phyloP scores from a whole-genome alignment of 2,329 filamentous ascomycete species.

The Aspergillus sp. region DNA sequence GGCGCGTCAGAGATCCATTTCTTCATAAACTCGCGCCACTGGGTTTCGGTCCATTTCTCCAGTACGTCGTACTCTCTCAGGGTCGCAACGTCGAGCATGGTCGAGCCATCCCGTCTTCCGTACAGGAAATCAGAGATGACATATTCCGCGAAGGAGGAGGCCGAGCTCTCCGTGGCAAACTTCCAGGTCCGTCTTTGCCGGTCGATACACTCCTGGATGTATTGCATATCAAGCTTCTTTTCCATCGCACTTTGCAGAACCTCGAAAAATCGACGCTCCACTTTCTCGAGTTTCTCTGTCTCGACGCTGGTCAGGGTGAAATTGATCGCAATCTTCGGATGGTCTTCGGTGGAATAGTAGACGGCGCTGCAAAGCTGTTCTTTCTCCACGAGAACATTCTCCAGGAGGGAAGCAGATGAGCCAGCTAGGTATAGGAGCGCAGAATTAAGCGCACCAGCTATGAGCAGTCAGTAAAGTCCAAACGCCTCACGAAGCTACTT shows the following conservation, averaged over 20 bases:
- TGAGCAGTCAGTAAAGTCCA: conserved; percentile 3
- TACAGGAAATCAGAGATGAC: conserved; percentile 92
- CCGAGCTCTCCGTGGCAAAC: conserved; percentile 71
- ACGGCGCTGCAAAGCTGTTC: conserved; percentile 86
- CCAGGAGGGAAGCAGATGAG: conserved; percentile 83
- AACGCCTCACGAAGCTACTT: conserved; percentile 11
- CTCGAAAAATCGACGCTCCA: conserved; percentile 77
- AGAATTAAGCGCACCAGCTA: conserved; percentile 63
- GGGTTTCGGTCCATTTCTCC: conserved; percentile 66
- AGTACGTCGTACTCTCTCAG: conserved; percentile 55
- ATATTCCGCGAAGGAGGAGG: conserved; percentile 70
- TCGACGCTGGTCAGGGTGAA: conserved; percentile 79
- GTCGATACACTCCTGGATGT: conserved; percentile 78
- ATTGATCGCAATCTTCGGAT: conserved; percentile 75
- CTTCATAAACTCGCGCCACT: conserved; percentile 75
- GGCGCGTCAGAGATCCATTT: conserved; percentile 78
- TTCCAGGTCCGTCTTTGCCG: conserved; percentile 74
- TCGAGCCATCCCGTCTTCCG: conserved; percentile 73
- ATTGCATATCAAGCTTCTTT: conserved; percentile 78
- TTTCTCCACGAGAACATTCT: conserved; percentile 85
- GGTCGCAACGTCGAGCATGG: conserved; percentile 50
- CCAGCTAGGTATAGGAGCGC: conserved; percentile 80
- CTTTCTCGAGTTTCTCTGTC: conserved; percentile 71
- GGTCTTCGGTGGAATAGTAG: conserved; percentile 65
- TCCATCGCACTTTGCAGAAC: conserved; percentile 68